Percentiles rank a stretch among this genome's conserved stretches.
phyloP scores from a whole-genome alignment of 2,329 filamentous ascomycete genomes.

The Ophiocordyceps camponoti-floridani region DNA sequence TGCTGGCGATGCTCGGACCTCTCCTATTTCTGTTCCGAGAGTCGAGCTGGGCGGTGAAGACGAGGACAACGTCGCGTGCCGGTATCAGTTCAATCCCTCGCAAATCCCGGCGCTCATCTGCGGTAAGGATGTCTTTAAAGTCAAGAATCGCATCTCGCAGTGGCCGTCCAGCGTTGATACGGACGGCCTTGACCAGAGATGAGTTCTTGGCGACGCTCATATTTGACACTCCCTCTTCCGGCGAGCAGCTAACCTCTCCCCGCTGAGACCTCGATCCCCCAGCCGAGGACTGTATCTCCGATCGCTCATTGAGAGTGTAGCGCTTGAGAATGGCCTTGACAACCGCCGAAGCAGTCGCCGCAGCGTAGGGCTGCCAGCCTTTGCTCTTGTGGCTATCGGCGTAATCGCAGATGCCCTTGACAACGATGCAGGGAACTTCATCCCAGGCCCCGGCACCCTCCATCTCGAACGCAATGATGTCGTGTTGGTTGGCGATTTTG shows the following conservation, averaged over 20 bases:
- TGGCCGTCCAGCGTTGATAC: neutral
- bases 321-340: neutral
- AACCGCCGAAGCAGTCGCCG: conserved; percentile 15
- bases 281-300: neutral
- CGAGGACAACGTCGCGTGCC: neutral
- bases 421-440: conserved; percentile 15
- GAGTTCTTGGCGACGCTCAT: neutral
- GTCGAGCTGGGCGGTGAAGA: neutral
- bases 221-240: neutral
- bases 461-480: conserved; percentile 15
- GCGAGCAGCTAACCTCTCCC: neutral
- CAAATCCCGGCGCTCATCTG: neutral
- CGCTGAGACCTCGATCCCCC: neutral
- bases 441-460: conserved; percentile 15
- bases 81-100: neutral
- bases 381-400: conserved; percentile 8
- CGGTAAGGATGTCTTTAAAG: neutral
- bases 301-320: neutral
- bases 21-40: neutral
- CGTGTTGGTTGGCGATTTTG: conserved; percentile 7
- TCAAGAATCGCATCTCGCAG: neutral
- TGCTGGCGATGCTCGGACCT: neutral
- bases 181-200: neutral
- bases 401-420: conserved; percentile 20
- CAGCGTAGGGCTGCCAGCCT: conserved; percentile 20